phyloP scores from a whole-genome alignment of 371 early-diverging fungal genomes.

The Mortierella sp. region DNA sequence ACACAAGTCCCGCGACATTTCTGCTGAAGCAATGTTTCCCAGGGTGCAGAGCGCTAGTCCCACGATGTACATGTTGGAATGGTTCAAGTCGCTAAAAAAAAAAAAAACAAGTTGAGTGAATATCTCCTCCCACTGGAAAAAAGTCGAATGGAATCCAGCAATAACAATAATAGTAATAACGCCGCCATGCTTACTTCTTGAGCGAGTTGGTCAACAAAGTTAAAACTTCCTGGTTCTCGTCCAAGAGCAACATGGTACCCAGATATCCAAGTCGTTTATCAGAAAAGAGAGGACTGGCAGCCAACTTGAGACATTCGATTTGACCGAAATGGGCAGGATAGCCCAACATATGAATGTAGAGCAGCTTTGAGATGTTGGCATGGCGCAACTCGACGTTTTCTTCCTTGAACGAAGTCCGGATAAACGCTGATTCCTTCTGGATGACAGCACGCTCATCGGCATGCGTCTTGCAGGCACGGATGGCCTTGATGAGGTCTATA shows the following conservation, averaged over 20 bases:
- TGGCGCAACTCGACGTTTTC: conserved; percentile 87
- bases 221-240: conserved; percentile 96
- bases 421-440: conserved; percentile 95
- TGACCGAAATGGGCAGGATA: conserved; percentile 99
- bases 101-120: background rate
- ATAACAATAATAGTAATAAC: background rate
- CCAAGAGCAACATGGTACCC: conserved; percentile 95
- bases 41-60: conserved; percentile 96
- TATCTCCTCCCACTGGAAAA: background rate
- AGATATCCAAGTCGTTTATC: conserved; percentile 98
- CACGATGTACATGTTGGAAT: conserved; percentile 93
- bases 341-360: conserved; percentile 98
- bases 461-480: conserved; percentile 96
- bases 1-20: conserved; percentile 95
- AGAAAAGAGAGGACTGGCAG: conserved; percentile 90
- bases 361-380: conserved; percentile 93
- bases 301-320: conserved; percentile 97
- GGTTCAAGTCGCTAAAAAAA: conserved; percentile 88
- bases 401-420: conserved; percentile 94
- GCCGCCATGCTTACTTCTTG: conserved; percentile 77
- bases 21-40: conserved; percentile 94
- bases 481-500: conserved; percentile 93
- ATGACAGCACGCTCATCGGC: conserved; percentile 98
- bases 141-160: background rate
- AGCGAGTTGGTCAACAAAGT: conserved; percentile 97